phyloP scores from a whole-genome alignment of 441 rosid species.

The Corymbia citriodora region DNA sequence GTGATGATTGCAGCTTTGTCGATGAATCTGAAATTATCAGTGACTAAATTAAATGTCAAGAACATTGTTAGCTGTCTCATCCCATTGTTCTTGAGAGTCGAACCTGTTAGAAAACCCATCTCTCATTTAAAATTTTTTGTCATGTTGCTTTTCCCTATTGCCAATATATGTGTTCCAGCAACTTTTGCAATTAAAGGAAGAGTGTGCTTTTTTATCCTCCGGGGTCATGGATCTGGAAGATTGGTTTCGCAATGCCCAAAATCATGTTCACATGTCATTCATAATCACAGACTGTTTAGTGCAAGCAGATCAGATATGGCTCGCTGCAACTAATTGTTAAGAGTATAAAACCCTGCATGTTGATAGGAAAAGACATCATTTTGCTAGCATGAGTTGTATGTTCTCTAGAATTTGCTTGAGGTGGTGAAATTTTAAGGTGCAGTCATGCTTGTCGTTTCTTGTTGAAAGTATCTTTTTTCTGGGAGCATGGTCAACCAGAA shows the following conservation, averaged over 20 bases:
- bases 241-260: neutral
- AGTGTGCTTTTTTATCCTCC: neutral
- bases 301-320: neutral
- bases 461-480: neutral
- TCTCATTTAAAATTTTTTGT: neutral
- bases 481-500: neutral
- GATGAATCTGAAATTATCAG: slow-evolving; percentile 33
- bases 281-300: neutral
- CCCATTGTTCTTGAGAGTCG: neutral
- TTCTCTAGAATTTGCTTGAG: neutral
- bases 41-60: neutral
- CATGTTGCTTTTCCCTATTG: neutral
- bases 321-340: neutral
- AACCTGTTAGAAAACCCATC: neutral
- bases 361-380: neutral
- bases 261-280: neutral
- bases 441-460: neutral
- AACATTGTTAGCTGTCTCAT: neutral
- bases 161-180: neutral
- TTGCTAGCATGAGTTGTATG: neutral
- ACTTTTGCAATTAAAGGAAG: neutral
- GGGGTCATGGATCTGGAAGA: neutral
- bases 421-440: neutral
- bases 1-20: slow-evolving; percentile 61
- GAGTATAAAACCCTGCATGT: neutral